Evolutionary conservation across 345 rosid species (phyloP).

Genomic region (Bruguiera gymnorhiza): DNA sequence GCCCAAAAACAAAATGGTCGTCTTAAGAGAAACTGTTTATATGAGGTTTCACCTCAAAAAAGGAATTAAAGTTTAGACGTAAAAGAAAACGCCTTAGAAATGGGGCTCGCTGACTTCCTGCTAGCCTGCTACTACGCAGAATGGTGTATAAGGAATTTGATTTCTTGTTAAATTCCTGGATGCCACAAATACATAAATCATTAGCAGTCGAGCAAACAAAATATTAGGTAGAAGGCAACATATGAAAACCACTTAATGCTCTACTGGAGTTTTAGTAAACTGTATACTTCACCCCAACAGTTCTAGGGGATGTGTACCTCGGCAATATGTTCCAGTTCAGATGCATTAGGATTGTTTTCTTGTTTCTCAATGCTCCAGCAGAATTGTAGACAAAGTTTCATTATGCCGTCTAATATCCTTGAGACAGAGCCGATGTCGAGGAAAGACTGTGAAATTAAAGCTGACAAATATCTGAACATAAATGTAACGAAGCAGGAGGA

Average conservation of each 20-base stretch:
- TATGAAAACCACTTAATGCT: not conserved
- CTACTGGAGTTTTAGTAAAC: not conserved
- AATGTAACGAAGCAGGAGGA: slow-evolving; percentile 15
- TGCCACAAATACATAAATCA: not conserved
- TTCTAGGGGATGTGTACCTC: slow-evolving; percentile 44
- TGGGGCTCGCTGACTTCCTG: slow-evolving; percentile 95
- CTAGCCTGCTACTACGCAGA: slow-evolving; percentile 86
- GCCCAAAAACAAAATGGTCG: not conserved
- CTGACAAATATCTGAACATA: slow-evolving; percentile 78
- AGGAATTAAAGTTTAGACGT: slow-evolving; percentile 84
- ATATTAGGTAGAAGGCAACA: slow-evolving; percentile 3
- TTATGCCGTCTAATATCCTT: slow-evolving; percentile 89
- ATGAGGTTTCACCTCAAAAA: slow-evolving; percentile 63
- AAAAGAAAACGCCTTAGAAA: slow-evolving; percentile 90
- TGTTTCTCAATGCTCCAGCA: slow-evolving; percentile 97
- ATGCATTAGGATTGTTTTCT: slow-evolving; percentile 66
- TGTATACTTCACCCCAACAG: not conserved
- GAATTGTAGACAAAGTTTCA: slow-evolving; percentile 93
- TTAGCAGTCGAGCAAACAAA: not conserved
- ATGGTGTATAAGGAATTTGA: slow-evolving; percentile 89
- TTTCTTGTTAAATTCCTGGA: slow-evolving; percentile 92
- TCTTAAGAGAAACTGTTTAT: not conserved
- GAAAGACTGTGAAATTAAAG: slow-evolving; percentile 92
- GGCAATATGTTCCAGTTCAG: slow-evolving; percentile 74
- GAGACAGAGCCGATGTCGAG: slow-evolving; percentile 94